A percentile compares a stretch with the other conserved stretches of the same genome.
phyloP scores from a whole-genome alignment of 2,329 filamentous ascomycete genomes.

The Sordariomycetes sp. region DNA sequence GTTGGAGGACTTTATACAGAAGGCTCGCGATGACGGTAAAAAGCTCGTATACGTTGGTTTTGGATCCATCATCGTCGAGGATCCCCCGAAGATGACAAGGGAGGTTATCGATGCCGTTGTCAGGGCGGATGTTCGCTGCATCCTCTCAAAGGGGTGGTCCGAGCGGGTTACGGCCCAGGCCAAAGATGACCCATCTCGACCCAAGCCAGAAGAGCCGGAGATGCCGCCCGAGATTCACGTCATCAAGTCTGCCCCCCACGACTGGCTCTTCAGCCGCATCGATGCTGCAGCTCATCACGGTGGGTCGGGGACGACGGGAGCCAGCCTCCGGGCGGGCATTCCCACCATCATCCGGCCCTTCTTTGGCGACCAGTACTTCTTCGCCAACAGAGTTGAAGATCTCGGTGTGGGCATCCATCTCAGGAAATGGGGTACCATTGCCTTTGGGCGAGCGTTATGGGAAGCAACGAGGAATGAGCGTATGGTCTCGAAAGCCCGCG shows the following conservation, averaged over 20 bases:
- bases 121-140: constrained; percentile 88
- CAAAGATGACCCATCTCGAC: constrained; percentile 21
- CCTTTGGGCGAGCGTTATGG: constrained; percentile 82
- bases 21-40: constrained; percentile 71
- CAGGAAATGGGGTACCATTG: constrained; percentile 79
- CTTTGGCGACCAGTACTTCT: constrained; percentile 98
- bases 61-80: constrained; percentile 87
- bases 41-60: constrained; percentile 97
- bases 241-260: constrained; percentile 87
- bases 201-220: constrained; percentile 53
- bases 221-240: constrained; percentile 73
- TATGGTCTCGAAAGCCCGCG: constrained; percentile 79
- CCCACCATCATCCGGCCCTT: constrained; percentile 95
- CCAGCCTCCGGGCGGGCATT: constrained; percentile 80
- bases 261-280: constrained; percentile 92
- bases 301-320: constrained; percentile 89
- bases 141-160: constrained; percentile 95
- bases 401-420: constrained; percentile 85
- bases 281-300: constrained; percentile 94
- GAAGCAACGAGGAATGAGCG: constrained; percentile 81
- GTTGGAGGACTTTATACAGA: constrained; percentile 71
- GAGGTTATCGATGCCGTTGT: constrained; percentile 88
- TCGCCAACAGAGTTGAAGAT: constrained; percentile 81
- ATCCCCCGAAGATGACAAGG: constrained; percentile 79
- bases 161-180: constrained; percentile 55